phyloP scores from a whole-genome alignment of 2,329 filamentous ascomycete species.

The Colletotrichum orchidophilum region DNA sequence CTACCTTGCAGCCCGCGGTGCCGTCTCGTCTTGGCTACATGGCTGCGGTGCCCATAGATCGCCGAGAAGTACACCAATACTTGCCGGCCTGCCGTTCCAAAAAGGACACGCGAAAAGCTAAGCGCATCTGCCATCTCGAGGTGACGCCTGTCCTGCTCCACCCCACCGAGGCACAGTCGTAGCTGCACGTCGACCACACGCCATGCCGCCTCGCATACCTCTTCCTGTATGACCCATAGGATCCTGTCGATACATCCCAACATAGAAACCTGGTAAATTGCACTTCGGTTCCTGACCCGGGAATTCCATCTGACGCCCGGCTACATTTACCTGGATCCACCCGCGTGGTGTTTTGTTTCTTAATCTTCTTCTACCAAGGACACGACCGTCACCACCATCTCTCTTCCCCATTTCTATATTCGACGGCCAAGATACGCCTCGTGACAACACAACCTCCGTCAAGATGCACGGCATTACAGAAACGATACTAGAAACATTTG shows the following conservation, averaged over 20 bases:
- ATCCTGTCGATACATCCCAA: conserved; percentile 18
- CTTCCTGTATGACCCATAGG: conserved; percentile 15
- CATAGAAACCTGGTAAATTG: conserved; percentile 25
- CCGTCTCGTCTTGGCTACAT: conserved; percentile 1
- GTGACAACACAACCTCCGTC: not conserved
- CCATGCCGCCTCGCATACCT: conserved; percentile 18
- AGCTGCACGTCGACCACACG: conserved; percentile 29
- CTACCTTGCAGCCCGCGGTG: not conserved
- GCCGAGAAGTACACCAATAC: not conserved
- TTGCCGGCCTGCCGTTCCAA: conserved; percentile 7
- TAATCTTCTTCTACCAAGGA: not conserved
- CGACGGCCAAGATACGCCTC: not conserved
- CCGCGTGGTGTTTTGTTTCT: not conserved
- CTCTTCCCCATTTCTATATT: no score
- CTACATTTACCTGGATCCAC: conserved; percentile 15
- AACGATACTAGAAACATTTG: conserved; percentile 45
- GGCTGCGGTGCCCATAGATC: not conserved
- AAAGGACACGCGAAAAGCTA: conserved; percentile 9
- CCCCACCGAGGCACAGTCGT: conserved; percentile 18
- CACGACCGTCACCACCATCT: no score
- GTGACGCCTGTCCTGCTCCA: conserved; percentile 21
- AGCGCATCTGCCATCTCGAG: conserved; percentile 19
- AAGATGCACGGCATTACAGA: conserved; percentile 44
- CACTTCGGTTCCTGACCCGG: conserved; percentile 25
- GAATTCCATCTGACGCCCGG: not conserved